Evolutionary conservation across 78 protist genomes (phyloP).

Genomic region (Guillardia theta): DNA sequence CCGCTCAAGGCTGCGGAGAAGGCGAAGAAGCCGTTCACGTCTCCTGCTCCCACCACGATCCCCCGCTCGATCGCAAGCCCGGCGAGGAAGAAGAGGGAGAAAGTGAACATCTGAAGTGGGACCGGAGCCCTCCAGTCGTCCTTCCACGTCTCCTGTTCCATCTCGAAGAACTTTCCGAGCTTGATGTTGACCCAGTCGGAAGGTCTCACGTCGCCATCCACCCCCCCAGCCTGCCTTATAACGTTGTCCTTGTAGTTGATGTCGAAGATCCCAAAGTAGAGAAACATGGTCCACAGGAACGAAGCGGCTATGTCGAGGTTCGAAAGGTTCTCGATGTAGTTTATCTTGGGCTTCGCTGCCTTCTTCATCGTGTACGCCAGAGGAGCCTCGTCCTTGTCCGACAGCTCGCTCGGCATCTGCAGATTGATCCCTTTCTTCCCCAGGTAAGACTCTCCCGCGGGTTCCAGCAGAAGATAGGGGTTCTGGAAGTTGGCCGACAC

Average conservation of each 20-base stretch:
- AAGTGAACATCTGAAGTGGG: neutral
- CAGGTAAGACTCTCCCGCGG: neutral
- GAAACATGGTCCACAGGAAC: neutral
- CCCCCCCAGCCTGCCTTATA: neutral
- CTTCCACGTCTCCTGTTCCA: neutral
- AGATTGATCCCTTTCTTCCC: neutral
- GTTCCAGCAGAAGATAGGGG: neutral
- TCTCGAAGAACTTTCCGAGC: neutral
- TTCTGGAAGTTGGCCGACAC: too few relatives aligned
- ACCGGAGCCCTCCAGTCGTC: neutral
- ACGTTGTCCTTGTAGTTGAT: neutral
- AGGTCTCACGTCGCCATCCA: neutral
- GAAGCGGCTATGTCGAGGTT: neutral
- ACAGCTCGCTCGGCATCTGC: neutral
- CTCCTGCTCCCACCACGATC: neutral
- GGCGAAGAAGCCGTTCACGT: neutral
- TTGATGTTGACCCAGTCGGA: neutral
- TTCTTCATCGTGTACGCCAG: neutral
- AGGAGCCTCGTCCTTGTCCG: neutral
- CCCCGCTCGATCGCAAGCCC: neutral
- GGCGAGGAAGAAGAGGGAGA: neutral
- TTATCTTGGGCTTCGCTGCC: neutral
- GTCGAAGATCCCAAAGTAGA: conserved; percentile 15
- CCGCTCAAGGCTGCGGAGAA: neutral
- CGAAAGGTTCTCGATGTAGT: neutral